Percentiles rank a stretch among this genome's conserved stretches.
Evolutionary conservation across 371 early-diverging fungal genomes (phyloP).

Genomic region (Saksenaea oblongispora): DNA sequence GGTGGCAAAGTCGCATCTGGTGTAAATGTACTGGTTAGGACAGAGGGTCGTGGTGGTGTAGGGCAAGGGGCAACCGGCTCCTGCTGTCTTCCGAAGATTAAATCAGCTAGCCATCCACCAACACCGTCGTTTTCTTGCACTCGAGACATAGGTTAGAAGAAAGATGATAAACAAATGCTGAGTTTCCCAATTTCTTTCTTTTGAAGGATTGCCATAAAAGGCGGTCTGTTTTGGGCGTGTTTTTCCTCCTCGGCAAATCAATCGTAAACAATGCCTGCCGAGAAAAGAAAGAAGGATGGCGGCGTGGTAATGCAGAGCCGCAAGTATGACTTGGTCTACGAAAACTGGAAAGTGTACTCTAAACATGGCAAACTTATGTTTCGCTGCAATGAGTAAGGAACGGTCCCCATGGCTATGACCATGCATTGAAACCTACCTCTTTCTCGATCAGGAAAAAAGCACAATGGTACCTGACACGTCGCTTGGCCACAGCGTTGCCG

Average conservation of each 20-base stretch:
- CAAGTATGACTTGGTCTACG: slow-evolving; percentile 36
- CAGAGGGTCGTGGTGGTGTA: not conserved
- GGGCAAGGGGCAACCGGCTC: not conserved
- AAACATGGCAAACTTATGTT: slow-evolving; percentile 47
- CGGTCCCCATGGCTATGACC: too few relatives aligned
- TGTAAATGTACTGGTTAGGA: slow-evolving; percentile 9
- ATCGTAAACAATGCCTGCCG: not conserved
- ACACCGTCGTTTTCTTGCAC: slow-evolving; percentile 2
- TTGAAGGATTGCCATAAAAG: not conserved
- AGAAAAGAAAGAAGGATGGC: slow-evolving; percentile 1
- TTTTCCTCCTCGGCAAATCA: not conserved
- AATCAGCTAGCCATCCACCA: slow-evolving; percentile 9
- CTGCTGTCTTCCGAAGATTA: slow-evolving; percentile 14
- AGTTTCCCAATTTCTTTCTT: not conserved
- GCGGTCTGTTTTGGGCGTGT: not conserved
- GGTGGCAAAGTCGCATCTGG: not conserved
- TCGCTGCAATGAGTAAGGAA: slow-evolving; percentile 49
- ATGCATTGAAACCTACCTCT: too few relatives aligned
- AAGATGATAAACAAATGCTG: not conserved
- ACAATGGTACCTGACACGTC: slow-evolving; percentile 54
- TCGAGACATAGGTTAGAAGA: not conserved
- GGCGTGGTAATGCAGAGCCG: slow-evolving; percentile 34
- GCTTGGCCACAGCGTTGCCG: slow-evolving; percentile 34
- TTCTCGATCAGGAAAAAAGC: slow-evolving; percentile 40
- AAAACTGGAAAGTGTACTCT: slow-evolving; percentile 55